Conservation (phyloP, 129 eudicot species). For the Glebionis coronaria region DNA sequence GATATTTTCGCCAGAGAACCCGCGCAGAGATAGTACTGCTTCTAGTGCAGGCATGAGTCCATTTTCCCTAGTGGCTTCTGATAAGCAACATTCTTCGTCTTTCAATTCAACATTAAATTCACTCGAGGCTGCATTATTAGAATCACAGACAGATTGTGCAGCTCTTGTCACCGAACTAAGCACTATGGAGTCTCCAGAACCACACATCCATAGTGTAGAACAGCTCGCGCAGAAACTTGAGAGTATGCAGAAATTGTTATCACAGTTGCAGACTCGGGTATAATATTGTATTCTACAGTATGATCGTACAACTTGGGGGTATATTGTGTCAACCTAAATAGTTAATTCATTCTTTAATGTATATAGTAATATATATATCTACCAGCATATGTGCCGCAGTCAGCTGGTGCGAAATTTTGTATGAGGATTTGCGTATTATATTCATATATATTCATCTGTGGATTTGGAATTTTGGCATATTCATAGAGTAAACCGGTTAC, state of each 20-base stretch:
- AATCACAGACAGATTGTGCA: conserved; percentile 59
- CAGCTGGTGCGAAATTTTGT: too few species aligned
- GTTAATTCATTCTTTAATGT: conserved; percentile 11
- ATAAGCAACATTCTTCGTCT: conserved; percentile 17
- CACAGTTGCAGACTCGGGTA: conserved; percentile 42
- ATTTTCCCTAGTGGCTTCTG: conserved; percentile 29
- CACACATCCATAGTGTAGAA: conserved; percentile 46
- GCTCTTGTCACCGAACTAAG: conserved; percentile 43
- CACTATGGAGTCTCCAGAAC: conserved; percentile 37
- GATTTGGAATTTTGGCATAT: too few species aligned
- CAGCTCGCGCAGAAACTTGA: conserved; percentile 63
- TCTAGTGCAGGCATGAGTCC: conserved; percentile 32
- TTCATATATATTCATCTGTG: too few species aligned
- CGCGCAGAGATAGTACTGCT: conserved; percentile 30
- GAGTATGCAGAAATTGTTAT: conserved; percentile 61
- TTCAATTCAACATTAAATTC: conserved; percentile 50
- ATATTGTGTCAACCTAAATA: background rate
- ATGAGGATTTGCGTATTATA: too few species aligned
- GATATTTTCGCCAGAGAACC: conserved; percentile 48
- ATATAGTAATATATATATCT: background rate
- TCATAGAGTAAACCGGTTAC: too few species aligned
- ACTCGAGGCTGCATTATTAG: conserved; percentile 59
- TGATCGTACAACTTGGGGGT: background rate
- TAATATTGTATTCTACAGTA: conserved; percentile 16
- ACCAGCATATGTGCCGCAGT: background rate